These are phyloP conservation scores for Clonostachys rhizophaga DNA, from an alignment of 2,329 filamentous ascomycete species.

Conservation along the genomic window DNA sequence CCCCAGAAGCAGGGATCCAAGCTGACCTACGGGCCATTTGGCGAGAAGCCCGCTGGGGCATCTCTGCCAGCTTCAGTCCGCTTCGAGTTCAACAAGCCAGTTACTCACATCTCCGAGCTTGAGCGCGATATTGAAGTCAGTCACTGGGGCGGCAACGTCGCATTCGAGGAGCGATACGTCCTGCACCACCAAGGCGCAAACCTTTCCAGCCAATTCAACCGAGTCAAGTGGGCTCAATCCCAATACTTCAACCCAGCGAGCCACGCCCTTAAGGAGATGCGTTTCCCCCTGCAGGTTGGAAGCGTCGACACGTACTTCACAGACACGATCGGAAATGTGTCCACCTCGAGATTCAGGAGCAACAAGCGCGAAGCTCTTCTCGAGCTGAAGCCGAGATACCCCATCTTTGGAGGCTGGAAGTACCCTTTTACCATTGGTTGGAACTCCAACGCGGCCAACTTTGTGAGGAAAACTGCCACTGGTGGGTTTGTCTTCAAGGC, in stretches of 20 bases:
- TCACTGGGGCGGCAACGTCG: conserved; percentile 96
- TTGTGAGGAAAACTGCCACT: conserved; percentile 61
- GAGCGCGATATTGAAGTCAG: conserved; percentile 93
- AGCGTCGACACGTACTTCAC: conserved; percentile 89
- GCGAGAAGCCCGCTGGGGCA: conserved; percentile 74
- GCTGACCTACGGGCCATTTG: conserved; percentile 87
- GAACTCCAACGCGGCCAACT: conserved; percentile 80
- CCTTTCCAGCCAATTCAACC: conserved; percentile 66
- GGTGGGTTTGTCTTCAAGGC: conserved; percentile 83
- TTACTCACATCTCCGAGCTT: conserved; percentile 72
- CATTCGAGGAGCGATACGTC: conserved; percentile 90
- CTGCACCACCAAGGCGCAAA: conserved; percentile 83
- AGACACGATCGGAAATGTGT: conserved; percentile 95
- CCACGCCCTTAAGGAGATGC: conserved; percentile 76
- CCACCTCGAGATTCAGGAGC: conserved; percentile 81
- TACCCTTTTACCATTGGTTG: conserved; percentile 96
- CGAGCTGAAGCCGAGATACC: conserved; percentile 90
- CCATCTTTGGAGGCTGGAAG: conserved; percentile 97
- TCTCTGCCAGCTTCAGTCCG: conserved; percentile 70
- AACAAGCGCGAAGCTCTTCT: conserved; percentile 75
- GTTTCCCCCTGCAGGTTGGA: conserved; percentile 73
- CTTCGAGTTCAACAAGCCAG: conserved; percentile 92
- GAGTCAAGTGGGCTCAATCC: conserved; percentile 69
- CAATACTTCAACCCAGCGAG: conserved; percentile 74
- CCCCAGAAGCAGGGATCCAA: conserved; percentile 81